Evolutionary conservation across 495 filamentous ascomycete genomes (phyloP), one percentile per base, ranked within the genome.

Genomic region (Alectoria sarmentosa): DNA sequence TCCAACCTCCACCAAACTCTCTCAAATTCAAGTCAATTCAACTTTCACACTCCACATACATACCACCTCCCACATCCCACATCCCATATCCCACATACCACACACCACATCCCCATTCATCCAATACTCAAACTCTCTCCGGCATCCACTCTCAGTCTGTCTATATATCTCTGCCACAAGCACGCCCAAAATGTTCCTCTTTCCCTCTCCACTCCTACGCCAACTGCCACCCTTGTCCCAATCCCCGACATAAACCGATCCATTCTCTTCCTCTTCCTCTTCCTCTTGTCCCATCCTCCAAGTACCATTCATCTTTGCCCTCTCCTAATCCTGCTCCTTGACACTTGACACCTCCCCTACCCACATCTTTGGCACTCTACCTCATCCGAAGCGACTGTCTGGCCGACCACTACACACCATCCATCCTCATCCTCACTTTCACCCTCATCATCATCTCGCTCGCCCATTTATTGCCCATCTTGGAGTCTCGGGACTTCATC

Each of bases 391-490:
- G 26, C 15, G 14, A 17, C 49, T 30, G 49, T 4, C 6, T 8
- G 8, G 9, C 14, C 2, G 28, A n/a, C n/a, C 2, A 6, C 46
- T 49, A 10, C 46, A 54, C 4, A 54, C 14, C 49, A 54, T 32
- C 28, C 23, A 54, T 19, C 28, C 23, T 17, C 13, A 7, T 15
- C 38, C 46, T 4, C 23, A 14, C 23, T n/a, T 11, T 49, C 13
- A 3, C 17, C 15, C 28, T n/a, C n/a, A n/a, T n/a, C n/a, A n/a
- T n/a, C n/a, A n/a, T n/a, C n/a, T n/a, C n/a, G n/a, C n/a, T 37
- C 10, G 10, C 10, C 7, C 30, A 55, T 30, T 6, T 57, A 30
- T 65, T 60, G 63, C 63, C 63, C 60, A 65, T 65, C 63, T 65
- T 65, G 63, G 63, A 60, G n/a, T 60, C 63, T 60, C 26, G 38